Evolutionary conservation across 352 stramenopile genomes (phyloP).

Genomic region (Saprolegnia diclina): DNA sequence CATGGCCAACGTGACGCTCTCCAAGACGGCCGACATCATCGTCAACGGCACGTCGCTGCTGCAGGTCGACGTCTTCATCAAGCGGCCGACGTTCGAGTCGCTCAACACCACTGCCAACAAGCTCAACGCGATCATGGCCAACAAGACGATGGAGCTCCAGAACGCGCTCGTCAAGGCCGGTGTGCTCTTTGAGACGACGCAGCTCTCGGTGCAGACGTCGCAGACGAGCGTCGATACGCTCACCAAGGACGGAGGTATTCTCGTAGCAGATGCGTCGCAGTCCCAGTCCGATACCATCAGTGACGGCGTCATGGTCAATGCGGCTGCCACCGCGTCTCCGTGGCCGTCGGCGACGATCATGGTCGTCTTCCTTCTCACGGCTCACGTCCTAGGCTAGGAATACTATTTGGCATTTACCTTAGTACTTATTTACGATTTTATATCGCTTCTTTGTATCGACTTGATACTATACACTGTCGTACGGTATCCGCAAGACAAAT

Average conservation of each 20-base stretch:
- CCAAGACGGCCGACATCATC: neutral
- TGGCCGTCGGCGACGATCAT: too few relatives aligned
- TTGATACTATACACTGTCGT: neutral
- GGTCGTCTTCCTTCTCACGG: neutral
- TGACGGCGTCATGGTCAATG: too few relatives aligned
- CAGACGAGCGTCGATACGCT: conserved; percentile 10
- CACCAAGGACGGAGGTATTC: neutral
- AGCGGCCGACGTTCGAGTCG: neutral
- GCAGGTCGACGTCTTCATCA: conserved; percentile 10
- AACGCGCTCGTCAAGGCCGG: neutral
- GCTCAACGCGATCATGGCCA: neutral
- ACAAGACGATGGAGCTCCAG: conserved; percentile 8
- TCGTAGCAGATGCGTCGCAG: neutral
- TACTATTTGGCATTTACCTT: too few relatives aligned
- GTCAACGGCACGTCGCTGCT: conserved; percentile 22
- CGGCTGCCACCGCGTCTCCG: too few relatives aligned
- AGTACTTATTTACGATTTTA: too few relatives aligned
- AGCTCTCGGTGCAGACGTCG: conserved; percentile 4
- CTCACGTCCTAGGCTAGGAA: neutral
- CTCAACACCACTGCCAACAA: conserved; percentile 17
- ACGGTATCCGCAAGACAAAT: too few relatives aligned
- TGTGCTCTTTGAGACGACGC: neutral
- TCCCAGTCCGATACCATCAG: neutral
- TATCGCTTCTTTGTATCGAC: neutral
- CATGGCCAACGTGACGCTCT: conserved; percentile 7